phyloP scores from a whole-genome alignment of 345 rosid species.

The Lepidium sativum region DNA sequence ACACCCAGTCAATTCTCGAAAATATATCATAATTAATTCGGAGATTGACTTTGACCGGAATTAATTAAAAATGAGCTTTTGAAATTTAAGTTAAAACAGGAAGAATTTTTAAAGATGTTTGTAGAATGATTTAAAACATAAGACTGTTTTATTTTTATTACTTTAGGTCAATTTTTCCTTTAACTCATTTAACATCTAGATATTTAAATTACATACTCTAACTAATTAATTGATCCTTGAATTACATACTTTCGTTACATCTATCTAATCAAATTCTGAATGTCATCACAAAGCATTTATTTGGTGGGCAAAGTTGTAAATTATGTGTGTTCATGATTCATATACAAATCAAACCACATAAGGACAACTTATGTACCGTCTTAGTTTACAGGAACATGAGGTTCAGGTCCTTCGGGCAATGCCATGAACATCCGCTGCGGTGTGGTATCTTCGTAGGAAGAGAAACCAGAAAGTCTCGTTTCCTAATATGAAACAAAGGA shows the following conservation, averaged over 20 bases:
- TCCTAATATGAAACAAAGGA: background rate
- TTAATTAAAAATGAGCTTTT: too few species aligned
- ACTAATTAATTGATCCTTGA: background rate
- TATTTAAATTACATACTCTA: too few species aligned
- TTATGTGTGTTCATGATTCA: background rate
- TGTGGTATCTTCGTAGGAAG: conserved; percentile 15
- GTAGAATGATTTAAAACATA: too few species aligned
- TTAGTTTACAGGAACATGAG: conserved; percentile 4
- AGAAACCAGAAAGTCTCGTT: conserved; percentile 10
- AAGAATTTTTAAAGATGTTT: too few species aligned
- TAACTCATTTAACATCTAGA: too few species aligned
- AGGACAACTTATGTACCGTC: background rate
- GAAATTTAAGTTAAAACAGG: too few species aligned
- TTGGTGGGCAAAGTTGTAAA: background rate
- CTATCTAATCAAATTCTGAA: too few species aligned
- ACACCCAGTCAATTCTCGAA: too few species aligned
- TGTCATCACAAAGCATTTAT: background rate
- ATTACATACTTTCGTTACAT: background rate
- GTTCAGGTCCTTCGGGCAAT: background rate
- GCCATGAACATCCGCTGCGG: background rate
- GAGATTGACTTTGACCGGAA: too few species aligned
- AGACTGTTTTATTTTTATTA: too few species aligned
- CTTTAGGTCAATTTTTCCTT: too few species aligned
- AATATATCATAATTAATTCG: too few species aligned
- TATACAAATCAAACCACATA: background rate